Base-by-base conservation (phyloP, 2,329 filamentous ascomycete species). In the Fusarium sp. region DNA sequence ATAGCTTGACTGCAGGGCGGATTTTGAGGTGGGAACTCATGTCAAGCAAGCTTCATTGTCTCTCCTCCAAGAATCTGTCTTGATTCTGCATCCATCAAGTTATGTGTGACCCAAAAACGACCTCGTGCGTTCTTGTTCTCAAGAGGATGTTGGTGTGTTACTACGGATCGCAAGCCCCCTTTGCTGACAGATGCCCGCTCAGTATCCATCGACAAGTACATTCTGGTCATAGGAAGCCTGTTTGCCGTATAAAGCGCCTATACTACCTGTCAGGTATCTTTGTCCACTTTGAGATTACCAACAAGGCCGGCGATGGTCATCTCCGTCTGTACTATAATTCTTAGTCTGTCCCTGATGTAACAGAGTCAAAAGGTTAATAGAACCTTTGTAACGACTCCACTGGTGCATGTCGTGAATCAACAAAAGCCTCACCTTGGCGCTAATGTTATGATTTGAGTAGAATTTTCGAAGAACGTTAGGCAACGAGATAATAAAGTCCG, bases 31-130 rank as follows among this genome's bases (percentile, higher is more conserved):
- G 42, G 42, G 57, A 65, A 63, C 48, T 63, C 52, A 37, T 58
- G 44, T 63, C 57, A 48, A 73, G 33, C 33, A 39, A 54, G 21
- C 59, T 41, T 58, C 37, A 27, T 54, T 66, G 38, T 27, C 39
- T 44, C 54, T 57, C 56, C 25, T 48, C 49, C 39, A 60, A 35
- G 33, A 46, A 35, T 70, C 39, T 68, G 58, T 54, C 51, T 63
- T 70, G 44, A 38, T 65, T 60, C 41, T 59, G 52, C 57, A 60
- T 60, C 37, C 42, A 38, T 44, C 35, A 67, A 48, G 70, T 29
- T 42, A 51, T 48, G 70, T 73, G 62, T 27, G 54, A 73, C 70
- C 21, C 38, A 31, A 25, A 35, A 64, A 49, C 21, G 38, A 73
- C 57, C 55, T 67, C 41, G 54, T 63, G 49, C 51, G n/a, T 46